Evolutionary conservation across 768 basidiomycete genomes (phyloP).

Genomic region (Trametes cinnabarina): DNA sequence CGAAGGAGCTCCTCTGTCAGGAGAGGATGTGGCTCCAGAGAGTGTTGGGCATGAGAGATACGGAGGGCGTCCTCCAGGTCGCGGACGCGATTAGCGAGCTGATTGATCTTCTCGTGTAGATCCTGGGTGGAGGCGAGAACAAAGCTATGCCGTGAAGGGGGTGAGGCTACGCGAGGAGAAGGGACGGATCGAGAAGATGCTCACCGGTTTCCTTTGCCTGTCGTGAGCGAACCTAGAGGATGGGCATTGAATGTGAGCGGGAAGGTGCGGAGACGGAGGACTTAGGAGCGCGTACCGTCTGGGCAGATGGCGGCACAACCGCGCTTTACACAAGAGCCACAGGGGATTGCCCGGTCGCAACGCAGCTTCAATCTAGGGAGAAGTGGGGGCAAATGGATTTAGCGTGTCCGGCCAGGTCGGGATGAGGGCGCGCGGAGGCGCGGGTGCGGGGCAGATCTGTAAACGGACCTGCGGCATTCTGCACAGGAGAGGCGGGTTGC

Average conservation of each 20-base stretch:
- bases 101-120: constrained; percentile 77
- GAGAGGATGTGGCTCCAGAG: constrained; percentile 62
- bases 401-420: constrained; percentile 7
- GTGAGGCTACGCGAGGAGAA: constrained; percentile 1
- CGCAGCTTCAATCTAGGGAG: constrained; percentile 57
- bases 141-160: constrained; percentile 46
- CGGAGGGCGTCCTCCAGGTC: constrained; percentile 74
- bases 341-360: constrained; percentile 76
- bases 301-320: constrained; percentile 82
- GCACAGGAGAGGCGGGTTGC: constrained; percentile 78
- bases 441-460: not conserved
- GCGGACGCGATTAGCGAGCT: constrained; percentile 69
- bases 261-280: not conserved
- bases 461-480: constrained; percentile 66
- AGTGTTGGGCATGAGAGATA: constrained; percentile 54
- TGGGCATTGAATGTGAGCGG: constrained; percentile 1
- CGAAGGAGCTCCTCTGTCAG: constrained; percentile 69
- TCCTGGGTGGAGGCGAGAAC: constrained; percentile 80
- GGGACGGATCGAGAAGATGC: constrained; percentile 16
- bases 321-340: constrained; percentile 77
- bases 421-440: not conserved
- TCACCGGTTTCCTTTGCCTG: constrained; percentile 79
- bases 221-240: constrained; percentile 66
- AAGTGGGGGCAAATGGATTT: constrained; percentile 9
- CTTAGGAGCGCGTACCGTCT: constrained; percentile 46